Evolutionary conservation across 2,329 filamentous ascomycete genomes (phyloP).

Genomic region (Gyromitra esculenta): DNA sequence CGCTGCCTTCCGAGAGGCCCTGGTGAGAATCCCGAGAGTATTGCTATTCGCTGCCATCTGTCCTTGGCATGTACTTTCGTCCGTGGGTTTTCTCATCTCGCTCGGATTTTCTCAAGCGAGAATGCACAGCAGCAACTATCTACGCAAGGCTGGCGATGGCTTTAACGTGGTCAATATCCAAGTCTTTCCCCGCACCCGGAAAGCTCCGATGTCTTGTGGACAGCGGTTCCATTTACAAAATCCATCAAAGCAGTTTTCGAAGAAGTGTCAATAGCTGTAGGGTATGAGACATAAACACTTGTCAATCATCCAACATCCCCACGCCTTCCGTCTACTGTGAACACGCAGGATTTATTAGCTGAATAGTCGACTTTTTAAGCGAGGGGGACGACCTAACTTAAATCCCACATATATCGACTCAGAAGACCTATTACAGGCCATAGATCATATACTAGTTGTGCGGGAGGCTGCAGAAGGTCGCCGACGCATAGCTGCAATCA

Average conservation of each 20-base stretch:
- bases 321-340: constrained; percentile 23
- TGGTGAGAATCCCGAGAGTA: background rate
- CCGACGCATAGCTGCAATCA: constrained; percentile 37
- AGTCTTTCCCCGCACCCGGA: constrained; percentile 4
- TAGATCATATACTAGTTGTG: constrained; percentile 1
- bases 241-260: background rate
- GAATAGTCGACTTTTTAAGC: constrained; percentile 9
- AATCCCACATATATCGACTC: constrained; percentile 16
- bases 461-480: constrained; percentile 45
- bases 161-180: background rate
- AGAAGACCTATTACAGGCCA: constrained; percentile 20
- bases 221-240: background rate
- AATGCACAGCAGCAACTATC: background rate
- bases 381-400: background rate
- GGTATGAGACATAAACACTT: constrained; percentile 16
- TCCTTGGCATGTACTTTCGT: background rate
- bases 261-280: background rate
- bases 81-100: constrained; percentile 9
- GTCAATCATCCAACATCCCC: constrained; percentile 6
- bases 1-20: constrained; percentile 11
- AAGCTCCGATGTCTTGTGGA: background rate
- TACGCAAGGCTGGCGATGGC: constrained; percentile 19
- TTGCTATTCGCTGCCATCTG: background rate
- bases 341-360: constrained; percentile 12
- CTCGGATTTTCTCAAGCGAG: constrained; percentile 14